Evolutionary conservation across 208 protist genomes (phyloP).

Genomic region (Trypanosomatidae sp.): DNA sequence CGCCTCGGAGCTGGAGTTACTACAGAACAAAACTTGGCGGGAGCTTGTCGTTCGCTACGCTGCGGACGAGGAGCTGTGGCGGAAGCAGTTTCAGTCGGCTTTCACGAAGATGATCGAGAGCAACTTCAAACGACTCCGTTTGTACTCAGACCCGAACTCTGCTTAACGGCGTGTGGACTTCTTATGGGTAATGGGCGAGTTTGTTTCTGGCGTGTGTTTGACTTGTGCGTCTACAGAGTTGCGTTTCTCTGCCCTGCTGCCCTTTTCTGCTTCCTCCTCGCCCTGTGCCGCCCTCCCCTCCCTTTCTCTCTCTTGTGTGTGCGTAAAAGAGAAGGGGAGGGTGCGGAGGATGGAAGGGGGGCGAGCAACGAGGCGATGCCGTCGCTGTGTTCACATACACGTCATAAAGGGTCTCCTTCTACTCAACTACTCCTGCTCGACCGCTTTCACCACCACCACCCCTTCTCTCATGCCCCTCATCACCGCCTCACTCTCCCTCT

Average conservation of each 20-base stretch:
- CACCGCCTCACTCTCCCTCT: not conserved
- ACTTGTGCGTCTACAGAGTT: not conserved
- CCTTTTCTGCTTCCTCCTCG: too few species aligned
- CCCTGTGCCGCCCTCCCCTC: too few species aligned
- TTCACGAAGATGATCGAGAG: conserved; percentile 86
- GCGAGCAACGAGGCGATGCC: not conserved
- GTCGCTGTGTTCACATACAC: not conserved
- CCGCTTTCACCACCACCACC: not conserved
- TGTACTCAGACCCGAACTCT: conserved; percentile 50
- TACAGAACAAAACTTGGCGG: conserved; percentile 55
- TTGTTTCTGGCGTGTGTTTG: not conserved
- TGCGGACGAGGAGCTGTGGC: conserved; percentile 63
- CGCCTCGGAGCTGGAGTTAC: conserved; percentile 59
- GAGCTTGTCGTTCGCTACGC: conserved; percentile 55
- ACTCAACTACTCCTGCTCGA: not conserved
- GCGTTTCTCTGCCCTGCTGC: too few species aligned
- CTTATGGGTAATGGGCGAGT: not conserved
- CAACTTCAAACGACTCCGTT: conserved; percentile 73
- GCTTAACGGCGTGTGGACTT: not conserved
- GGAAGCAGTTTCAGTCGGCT: conserved; percentile 50
- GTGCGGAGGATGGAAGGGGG: not conserved
- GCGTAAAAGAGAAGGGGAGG: too few species aligned
- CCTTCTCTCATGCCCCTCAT: not conserved
- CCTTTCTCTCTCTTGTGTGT: too few species aligned
- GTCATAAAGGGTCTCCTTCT: not conserved